Evolutionary conservation across 2,329 filamentous ascomycete genomes (phyloP).

Genomic region (Fusarium begoniae): DNA sequence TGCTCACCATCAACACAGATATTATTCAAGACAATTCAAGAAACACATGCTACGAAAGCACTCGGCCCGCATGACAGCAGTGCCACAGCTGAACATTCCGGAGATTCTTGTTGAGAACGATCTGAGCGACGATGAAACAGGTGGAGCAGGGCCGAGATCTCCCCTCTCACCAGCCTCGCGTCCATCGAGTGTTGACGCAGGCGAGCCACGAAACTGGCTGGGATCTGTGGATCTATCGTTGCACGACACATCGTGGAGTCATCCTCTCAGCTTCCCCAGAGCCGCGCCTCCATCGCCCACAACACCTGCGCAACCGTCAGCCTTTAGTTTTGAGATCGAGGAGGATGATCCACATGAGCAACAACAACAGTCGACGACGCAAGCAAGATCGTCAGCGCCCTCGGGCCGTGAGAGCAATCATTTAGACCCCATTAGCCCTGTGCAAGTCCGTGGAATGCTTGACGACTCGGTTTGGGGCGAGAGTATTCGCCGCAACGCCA

Average conservation of each 20-base stretch:
- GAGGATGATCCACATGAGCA: constrained; percentile 50
- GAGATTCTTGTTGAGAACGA: constrained; percentile 91
- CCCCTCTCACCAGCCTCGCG: constrained; percentile 32
- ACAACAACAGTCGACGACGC: constrained; percentile 30
- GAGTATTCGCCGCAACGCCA: constrained; percentile 89
- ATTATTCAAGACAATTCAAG: constrained; percentile 86
- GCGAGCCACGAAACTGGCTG: constrained; percentile 54
- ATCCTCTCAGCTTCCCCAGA: constrained; percentile 65
- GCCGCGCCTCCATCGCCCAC: constrained; percentile 53
- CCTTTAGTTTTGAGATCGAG: constrained; percentile 68
- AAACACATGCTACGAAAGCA: constrained; percentile 77
- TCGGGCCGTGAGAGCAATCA: constrained; percentile 69
- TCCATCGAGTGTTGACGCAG: constrained; percentile 43
- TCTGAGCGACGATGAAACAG: constrained; percentile 54
- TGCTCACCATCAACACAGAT: constrained; percentile 53
- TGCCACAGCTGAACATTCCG: constrained; percentile 84
- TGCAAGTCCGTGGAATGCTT: constrained; percentile 83
- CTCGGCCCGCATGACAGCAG: constrained; percentile 76
- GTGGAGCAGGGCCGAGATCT: constrained; percentile 34
- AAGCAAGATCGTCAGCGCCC: constrained; percentile 55
- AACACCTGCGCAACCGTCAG: constrained; percentile 60
- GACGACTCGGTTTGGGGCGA: constrained; percentile 94
- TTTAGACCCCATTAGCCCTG: constrained; percentile 52
- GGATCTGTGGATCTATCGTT: constrained; percentile 55
- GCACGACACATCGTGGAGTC: constrained; percentile 47